Base-by-base conservation (phyloP, 805 yeast genomes). In the Myxozyma geophila region DNA sequence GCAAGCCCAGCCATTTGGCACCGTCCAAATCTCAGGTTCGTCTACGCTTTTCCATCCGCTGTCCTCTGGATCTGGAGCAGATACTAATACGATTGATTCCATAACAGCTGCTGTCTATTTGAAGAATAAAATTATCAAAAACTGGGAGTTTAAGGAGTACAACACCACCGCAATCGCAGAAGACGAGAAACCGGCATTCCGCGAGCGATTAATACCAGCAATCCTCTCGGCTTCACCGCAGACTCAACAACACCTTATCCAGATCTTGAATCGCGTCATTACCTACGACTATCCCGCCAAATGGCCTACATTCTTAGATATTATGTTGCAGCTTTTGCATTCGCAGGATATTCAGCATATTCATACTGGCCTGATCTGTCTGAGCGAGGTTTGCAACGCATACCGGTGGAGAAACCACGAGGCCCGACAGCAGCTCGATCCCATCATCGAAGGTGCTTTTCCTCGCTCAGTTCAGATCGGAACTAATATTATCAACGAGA, bases 121-220 rank as follows among this genome's bases (percentile, higher is more conserved):
- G 75, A 93, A 93, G 74, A 92, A 93, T 75, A 81, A 86, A 61
- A 81, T 91, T 23, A 78, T 80, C 15, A 80, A 83, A 43, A 80
- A 83, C 57, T 92, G 98, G 98, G 66, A 72, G 19, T 63, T 71
- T 7, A 67, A 67, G 28, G 70, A 74, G 35, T 79, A 74, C n/a
- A 72, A 70, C n/a, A 63, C 72, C 9, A 55, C 70, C 9, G 72
- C 74, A 7, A 85, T 90, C 12, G 88, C 86, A 67, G 77, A 79
- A 3, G 92, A 83, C 64, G 98, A 93, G 73, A 89, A 87, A 72
- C 90, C 89, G 2, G 79, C 83, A 28, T 85, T 95, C 67, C 85
- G 87, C 65, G 88, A 86, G 19, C 82, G 91, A 68, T 72, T 95
- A 41, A 77, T 92, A 36, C 81, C 85, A 0, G 87, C 91, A 0